Evolutionary conservation across 495 filamentous ascomycete species (phyloP).

Genomic region (Penicillium steckii): DNA sequence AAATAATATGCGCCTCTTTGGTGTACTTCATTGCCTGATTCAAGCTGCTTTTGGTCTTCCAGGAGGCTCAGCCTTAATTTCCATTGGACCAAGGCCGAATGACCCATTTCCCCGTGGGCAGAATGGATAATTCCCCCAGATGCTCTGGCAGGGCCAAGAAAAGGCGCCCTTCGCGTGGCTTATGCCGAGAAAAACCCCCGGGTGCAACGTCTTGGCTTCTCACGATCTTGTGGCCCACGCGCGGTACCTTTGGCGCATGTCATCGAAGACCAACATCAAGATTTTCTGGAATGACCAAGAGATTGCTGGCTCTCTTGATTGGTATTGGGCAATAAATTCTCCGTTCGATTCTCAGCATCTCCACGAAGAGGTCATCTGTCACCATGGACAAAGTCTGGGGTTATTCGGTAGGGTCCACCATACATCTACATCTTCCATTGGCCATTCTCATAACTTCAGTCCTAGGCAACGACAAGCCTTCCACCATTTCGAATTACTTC

Average conservation of each 20-base stretch:
- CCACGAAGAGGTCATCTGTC: not conserved
- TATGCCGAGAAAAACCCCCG: not conserved
- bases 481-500: not conserved
- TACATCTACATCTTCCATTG: conserved; percentile 1
- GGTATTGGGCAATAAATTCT: not conserved
- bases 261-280: not conserved
- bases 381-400: not conserved
- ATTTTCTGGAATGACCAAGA: not conserved
- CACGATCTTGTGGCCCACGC: not conserved
- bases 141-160: conserved; percentile 3
- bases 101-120: conserved; percentile 1
- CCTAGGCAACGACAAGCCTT: not conserved
- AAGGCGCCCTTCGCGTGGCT: conserved; percentile 5
- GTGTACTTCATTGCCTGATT: not conserved
- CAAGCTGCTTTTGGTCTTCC: not conserved
- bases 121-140: not conserved
- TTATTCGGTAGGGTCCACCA: not conserved
- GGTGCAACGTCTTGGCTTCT: not conserved
- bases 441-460: not conserved
- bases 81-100: not conserved
- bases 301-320: not conserved
- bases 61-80: not conserved
- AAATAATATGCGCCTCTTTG: not conserved
- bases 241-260: conserved; percentile 7
- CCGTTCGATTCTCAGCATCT: not conserved